Percentiles rank a stretch among this genome's conserved stretches.
phyloP scores from a whole-genome alignment of 106 monocot genomes.

The Gastrodia elata region DNA sequence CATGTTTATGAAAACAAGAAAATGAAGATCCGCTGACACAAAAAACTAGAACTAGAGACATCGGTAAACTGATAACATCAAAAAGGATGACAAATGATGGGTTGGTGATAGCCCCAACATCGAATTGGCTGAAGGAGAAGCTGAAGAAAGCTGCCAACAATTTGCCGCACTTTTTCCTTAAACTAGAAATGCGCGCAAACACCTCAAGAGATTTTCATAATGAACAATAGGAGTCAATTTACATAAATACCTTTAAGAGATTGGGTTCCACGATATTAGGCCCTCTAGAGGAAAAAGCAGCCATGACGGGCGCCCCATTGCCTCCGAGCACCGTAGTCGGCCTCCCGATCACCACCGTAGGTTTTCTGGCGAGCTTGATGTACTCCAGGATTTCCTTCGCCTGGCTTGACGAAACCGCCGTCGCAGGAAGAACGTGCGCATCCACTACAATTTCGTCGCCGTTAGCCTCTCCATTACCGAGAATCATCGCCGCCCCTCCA shows the following conservation, averaged over 20 bases:
- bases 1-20: too few relatives aligned
- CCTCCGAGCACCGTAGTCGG: conserved; percentile 37
- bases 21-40: too few relatives aligned
- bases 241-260: conserved; percentile 53
- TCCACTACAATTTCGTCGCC: conserved; percentile 67
- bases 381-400: conserved; percentile 36
- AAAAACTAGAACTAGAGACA: too few relatives aligned
- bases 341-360: conserved; percentile 30
- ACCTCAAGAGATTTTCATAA: too few relatives aligned
- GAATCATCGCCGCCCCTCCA: conserved; percentile 66
- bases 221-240: too few relatives aligned
- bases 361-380: conserved; percentile 30
- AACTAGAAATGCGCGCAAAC: too few relatives aligned
- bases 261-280: conserved; percentile 64
- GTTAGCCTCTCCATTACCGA: conserved; percentile 44
- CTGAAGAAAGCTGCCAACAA: too few relatives aligned
- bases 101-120: too few relatives aligned
- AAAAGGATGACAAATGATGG: too few relatives aligned
- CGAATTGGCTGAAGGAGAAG: too few relatives aligned
- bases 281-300: conserved; percentile 74
- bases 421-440: conserved; percentile 56
- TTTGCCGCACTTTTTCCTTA: too few relatives aligned
- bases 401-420: conserved; percentile 29
- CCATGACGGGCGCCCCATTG: conserved; percentile 55
- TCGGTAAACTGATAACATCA: too few relatives aligned